Base-by-base conservation (phyloP, 1,139 yeast genomes). In the Saccharomyces uvarum region DNA sequence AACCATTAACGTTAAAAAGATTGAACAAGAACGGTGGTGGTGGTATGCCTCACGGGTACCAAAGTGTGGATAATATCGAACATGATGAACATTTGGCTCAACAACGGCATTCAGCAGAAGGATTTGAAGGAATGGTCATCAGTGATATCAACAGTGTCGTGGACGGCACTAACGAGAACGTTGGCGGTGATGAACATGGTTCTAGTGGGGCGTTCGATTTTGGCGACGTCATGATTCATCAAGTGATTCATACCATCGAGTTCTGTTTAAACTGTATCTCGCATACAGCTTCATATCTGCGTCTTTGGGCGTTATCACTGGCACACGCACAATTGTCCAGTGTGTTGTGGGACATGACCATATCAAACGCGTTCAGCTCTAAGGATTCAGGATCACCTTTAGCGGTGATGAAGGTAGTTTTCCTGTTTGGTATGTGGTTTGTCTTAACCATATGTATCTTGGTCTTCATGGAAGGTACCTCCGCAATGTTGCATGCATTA, bases 381-480 rank as follows among this genome's bases (percentile, higher is more conserved):
- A 60, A 61, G 13, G 60, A 63, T 28, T 66, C 75, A 24, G 74
- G 75, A 0, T 64, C 72, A 0, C 61, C 66, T 1, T 49, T 65
- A 1, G 64, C 71, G 7, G 75, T 73, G 8, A 54, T 62, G 2
- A 69, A 64, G 49, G 72, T 70, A 11, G 72, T 74, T 3, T 51
- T 70, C 13, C 73, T 85, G 65, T 86, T 86, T 70, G 88, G 82
- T 48, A 81, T 86, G 86, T 86, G 95, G 95, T 85, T 86, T 69
- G 77, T 78, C 3, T 74, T 86, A 62, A 84, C 93, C 0, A 86
- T 85, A 31, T 80, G 82, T 64, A 85, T 86, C 59, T 77, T 86
- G 69, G 95, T 86, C 27, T 73, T 83, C 53, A 86, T 86, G 95
- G 95, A 86, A 72, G 95, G 95, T 61, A 86, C 95, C 0, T 85